Evolutionary conservation across 371 early-diverging fungal genomes (phyloP).

Genomic region (Mortierella sp.): DNA sequence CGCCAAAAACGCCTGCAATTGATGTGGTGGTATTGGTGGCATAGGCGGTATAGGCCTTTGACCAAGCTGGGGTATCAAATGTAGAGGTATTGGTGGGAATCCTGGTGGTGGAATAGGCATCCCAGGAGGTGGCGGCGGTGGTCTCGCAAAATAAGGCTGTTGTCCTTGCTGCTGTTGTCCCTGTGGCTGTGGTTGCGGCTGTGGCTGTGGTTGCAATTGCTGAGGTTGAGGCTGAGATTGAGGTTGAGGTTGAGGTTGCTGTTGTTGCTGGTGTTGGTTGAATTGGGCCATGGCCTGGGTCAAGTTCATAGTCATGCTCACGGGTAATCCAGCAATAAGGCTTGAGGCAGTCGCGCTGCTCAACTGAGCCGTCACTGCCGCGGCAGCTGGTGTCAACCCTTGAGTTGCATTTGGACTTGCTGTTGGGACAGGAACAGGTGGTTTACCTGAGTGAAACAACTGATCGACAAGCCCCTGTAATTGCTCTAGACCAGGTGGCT

Average conservation of each 20-base stretch:
- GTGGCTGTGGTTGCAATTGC: conserved; percentile 1
- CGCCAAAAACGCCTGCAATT: conserved; percentile 25
- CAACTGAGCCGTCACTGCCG: conserved; percentile 42
- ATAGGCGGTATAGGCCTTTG: conserved; percentile 14
- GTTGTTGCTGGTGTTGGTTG: conserved; percentile 15
- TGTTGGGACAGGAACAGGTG: background rate
- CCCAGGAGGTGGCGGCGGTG: conserved; percentile 22
- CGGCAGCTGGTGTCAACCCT: conserved; percentile 48
- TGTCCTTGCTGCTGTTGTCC: conserved; percentile 4
- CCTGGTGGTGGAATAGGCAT: conserved; percentile 33
- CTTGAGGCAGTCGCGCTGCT: conserved; percentile 19
- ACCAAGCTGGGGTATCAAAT: conserved; percentile 5
- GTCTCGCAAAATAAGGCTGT: conserved; percentile 12
- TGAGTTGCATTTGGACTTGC: background rate
- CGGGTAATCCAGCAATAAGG: conserved; percentile 41
- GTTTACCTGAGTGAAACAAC: conserved; percentile 33
- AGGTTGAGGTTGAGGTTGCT: conserved; percentile 9
- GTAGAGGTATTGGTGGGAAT: conserved; percentile 31
- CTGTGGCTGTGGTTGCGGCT: conserved; percentile 8
- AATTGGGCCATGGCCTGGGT: conserved; percentile 39
- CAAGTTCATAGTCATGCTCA: conserved; percentile 31
- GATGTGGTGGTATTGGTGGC: conserved; percentile 29
- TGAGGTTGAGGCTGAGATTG: conserved; percentile 10
- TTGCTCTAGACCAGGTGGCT: conserved; percentile 36
- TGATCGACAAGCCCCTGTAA: conserved; percentile 52